These are phyloP conservation scores for Stagonosporopsis cucurbitacearum DNA, from an alignment of 2,329 filamentous ascomycete genomes.

Conservation along the genomic window DNA sequence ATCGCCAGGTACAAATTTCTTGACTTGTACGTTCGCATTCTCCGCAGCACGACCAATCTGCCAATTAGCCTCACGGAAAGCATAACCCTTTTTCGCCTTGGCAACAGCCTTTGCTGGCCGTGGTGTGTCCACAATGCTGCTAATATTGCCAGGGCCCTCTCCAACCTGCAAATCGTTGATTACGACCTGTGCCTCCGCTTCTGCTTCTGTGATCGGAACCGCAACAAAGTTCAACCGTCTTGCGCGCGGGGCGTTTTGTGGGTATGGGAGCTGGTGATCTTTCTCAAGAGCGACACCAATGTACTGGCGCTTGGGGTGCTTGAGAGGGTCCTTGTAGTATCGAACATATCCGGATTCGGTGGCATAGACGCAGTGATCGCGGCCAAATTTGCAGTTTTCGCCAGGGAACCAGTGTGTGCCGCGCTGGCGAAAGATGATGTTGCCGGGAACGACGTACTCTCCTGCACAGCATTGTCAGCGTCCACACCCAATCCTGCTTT, in stretches of 20 bases:
- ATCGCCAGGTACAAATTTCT: slow-evolving; percentile 63
- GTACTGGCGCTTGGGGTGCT: slow-evolving; percentile 87
- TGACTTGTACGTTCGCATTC: slow-evolving; percentile 63
- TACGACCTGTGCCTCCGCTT: slow-evolving; percentile 26
- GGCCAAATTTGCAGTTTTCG: slow-evolving; percentile 93
- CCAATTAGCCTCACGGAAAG: slow-evolving; percentile 71
- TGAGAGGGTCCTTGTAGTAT: slow-evolving; percentile 88
- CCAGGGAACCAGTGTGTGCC: slow-evolving; percentile 94
- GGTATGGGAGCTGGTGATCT: slow-evolving; percentile 78
- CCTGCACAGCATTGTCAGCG: slow-evolving; percentile 57
- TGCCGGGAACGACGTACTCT: slow-evolving; percentile 92
- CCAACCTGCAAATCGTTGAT: slow-evolving; percentile 28
- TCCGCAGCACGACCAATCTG: slow-evolving; percentile 70
- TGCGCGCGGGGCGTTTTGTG: slow-evolving; percentile 73
- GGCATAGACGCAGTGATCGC: slow-evolving; percentile 95
- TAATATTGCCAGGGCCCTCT: slow-evolving; percentile 27
- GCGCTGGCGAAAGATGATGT: slow-evolving; percentile 97
- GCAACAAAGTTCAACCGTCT: slow-evolving; percentile 77
- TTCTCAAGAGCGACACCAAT: slow-evolving; percentile 92
- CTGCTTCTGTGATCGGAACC: slow-evolving; percentile 44
- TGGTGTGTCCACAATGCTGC: slow-evolving; percentile 43
- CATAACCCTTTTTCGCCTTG: slow-evolving; percentile 61
- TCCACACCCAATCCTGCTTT: neutral
- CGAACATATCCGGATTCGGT: slow-evolving; percentile 88
- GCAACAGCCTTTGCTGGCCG: slow-evolving; percentile 28